Percentiles rank a stretch among this genome's conserved stretches.
Conservation (phyloP, 441 rosid genomes). For the Corymbia citriodora region DNA sequence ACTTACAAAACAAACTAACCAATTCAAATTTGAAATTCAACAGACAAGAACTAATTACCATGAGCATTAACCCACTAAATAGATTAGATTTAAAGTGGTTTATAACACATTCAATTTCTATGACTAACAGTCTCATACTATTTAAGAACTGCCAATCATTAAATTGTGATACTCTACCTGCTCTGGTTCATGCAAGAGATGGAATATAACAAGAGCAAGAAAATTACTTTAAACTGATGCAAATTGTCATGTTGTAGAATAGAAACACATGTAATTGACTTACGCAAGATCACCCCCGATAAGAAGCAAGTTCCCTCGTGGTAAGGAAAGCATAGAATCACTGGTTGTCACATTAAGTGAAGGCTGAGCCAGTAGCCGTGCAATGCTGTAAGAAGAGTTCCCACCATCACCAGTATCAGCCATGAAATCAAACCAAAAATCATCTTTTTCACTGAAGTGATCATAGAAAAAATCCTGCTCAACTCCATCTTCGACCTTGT, state of each 20-base stretch:
- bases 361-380: slow-evolving; percentile 92
- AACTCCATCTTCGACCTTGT: slow-evolving; percentile 44
- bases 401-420: slow-evolving; percentile 99
- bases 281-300: slow-evolving; percentile 99
- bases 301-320: slow-evolving; percentile 73
- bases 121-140: not conserved
- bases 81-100: not conserved
- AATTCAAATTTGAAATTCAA: not conserved
- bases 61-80: not conserved
- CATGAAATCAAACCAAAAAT: slow-evolving; percentile 98
- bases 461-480: slow-evolving; percentile 68
- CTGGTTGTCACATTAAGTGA: slow-evolving; percentile 30
- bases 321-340: slow-evolving; percentile 44
- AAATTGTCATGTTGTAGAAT: not conserved
- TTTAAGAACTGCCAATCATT: not conserved
- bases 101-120: not conserved
- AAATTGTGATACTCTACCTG: not conserved
- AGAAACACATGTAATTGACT: slow-evolving; percentile 25
- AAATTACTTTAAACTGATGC: not conserved
- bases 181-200: not conserved
- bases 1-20: not conserved
- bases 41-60: not conserved
- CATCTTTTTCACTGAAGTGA: slow-evolving; percentile 69
- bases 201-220: not conserved
- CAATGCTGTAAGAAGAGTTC: slow-evolving; percentile 84